Conservation (phyloP, 169 alveolate species). For the Cryptosporidium xiaoi region DNA sequence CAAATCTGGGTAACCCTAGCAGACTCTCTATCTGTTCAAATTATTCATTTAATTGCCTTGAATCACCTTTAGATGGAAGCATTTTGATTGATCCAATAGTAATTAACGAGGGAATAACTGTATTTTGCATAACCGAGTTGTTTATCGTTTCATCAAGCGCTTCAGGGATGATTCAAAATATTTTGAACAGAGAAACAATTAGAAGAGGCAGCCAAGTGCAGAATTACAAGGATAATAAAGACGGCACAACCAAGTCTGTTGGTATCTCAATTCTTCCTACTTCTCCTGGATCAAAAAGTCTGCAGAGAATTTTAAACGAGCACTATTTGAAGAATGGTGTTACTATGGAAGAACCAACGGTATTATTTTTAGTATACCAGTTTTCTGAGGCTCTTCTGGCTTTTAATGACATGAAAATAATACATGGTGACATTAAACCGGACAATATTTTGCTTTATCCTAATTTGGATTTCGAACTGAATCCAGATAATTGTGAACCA, state of each 20-base stretch:
- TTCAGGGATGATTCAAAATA: conserved; percentile 57
- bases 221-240: conserved; percentile 1
- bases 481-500: background rate
- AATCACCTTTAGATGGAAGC: conserved; percentile 1
- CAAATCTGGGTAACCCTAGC: background rate
- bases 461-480: conserved; percentile 11
- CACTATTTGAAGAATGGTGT: conserved; percentile 23
- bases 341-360: conserved; percentile 59
- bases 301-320: conserved; percentile 37
- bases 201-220: background rate
- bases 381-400: conserved; percentile 30
- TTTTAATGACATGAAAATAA: conserved; percentile 49
- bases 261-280: conserved; percentile 69
- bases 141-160: conserved; percentile 33
- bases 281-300: conserved; percentile 33
- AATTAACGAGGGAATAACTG: conserved; percentile 29
- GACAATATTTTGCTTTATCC: conserved; percentile 67
- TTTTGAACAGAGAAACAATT: conserved; percentile 48
- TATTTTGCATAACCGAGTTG: conserved; percentile 62
- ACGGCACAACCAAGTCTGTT: background rate
- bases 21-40: conserved; percentile 40
- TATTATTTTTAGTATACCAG: conserved; percentile 43
- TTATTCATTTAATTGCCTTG: background rate
- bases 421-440: conserved; percentile 72
- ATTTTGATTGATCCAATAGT: conserved; percentile 31